Percentiles rank a stretch among this genome's conserved stretches.
These are phyloP conservation scores for Cerrena zonata DNA, from an alignment of 1,284 basidiomycete genomes.

Conservation along the genomic window DNA sequence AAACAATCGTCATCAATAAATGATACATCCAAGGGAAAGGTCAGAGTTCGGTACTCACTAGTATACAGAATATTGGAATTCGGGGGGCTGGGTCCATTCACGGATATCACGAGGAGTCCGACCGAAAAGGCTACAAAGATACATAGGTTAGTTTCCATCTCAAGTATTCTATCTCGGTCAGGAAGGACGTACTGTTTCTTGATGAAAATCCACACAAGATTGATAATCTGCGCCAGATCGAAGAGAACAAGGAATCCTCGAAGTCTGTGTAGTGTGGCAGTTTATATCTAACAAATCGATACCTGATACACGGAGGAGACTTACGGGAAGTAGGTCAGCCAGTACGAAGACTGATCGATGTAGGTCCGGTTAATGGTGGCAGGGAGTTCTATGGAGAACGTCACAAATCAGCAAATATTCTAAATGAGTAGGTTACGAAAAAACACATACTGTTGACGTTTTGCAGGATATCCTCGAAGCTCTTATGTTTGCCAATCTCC, in stretches of 20 bases:
- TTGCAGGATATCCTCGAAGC: conserved; percentile 60
- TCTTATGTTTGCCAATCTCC: conserved; percentile 63
- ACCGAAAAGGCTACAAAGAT: conserved; percentile 68
- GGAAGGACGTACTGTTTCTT: conserved; percentile 58
- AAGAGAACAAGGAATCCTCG: conserved; percentile 92
- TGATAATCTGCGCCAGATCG: conserved; percentile 92
- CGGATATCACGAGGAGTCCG: conserved; percentile 93
- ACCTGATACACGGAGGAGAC: conserved; percentile 25
- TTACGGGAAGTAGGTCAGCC: conserved; percentile 91
- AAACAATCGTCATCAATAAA: not conserved
- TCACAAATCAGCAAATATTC: conserved; percentile 1
- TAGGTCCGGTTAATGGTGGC: conserved; percentile 71
- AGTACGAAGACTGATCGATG: conserved; percentile 81
- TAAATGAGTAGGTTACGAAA: not conserved
- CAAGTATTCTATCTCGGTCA: conserved; percentile 6
- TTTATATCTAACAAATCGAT: conserved; percentile 21
- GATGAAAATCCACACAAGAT: conserved; percentile 81
- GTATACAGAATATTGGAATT: conserved; percentile 87
- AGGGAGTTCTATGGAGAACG: conserved; percentile 67
- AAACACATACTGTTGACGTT: conserved; percentile 51
- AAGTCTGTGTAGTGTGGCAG: conserved; percentile 42
- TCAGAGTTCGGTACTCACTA: conserved; percentile 56
- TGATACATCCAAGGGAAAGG: not conserved
- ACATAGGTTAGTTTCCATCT: too few relatives aligned
- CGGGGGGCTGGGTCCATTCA: conserved; percentile 92